Evolutionary conservation across 345 rosid genomes (phyloP), one percentile per base, ranked within the genome.

Genomic region (Salix dunnii): DNA sequence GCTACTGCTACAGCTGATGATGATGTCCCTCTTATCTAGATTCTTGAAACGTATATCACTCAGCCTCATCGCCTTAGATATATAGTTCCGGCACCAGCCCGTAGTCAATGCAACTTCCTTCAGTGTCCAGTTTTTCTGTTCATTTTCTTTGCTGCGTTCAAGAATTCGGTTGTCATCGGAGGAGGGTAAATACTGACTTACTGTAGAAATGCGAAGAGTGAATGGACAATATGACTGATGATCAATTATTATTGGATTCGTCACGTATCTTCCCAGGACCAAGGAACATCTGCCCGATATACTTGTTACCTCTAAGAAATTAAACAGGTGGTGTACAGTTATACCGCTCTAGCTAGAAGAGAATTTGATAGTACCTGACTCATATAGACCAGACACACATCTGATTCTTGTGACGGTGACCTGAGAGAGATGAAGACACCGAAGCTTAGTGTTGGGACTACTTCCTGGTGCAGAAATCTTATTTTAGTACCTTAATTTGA

Each of bases 401-500:
- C 25, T 53, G 61, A 53, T 53, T 53, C 25, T 53, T 21, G 61
- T 53, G 61, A 53, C n/a, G 61, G 61, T 53, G 23, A 53, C 61
- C 27, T 53, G 61, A 53, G 61, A 53, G 61, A 53, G 61, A 53
- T 53, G n/a, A 2, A 53, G 61, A 53, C 61, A 7, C 1, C 21
- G n/a, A 25, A 53, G 61, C 61, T 21, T 21, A 2, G 61, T 21
- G 27, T 53, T 53, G 61, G 61, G 61, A 21, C 61, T 53, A 25
- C 21, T n/a, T 53, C 12, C 61, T 53, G 61, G 61, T 53, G 61
- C 61, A 53, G 61, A 53, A 53, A 86, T 81, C 65, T 75, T 35
- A 78, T 71, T 71, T 78, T 42, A 58, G 79, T 82, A 66, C 87
- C 89, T 86, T 28, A 28, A 28, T 28, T 80, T 87, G 77, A 86